Percentiles rank a stretch among this genome's conserved stretches.
phyloP scores from a whole-genome alignment of 441 rosid species.

The Geranium incanum region DNA sequence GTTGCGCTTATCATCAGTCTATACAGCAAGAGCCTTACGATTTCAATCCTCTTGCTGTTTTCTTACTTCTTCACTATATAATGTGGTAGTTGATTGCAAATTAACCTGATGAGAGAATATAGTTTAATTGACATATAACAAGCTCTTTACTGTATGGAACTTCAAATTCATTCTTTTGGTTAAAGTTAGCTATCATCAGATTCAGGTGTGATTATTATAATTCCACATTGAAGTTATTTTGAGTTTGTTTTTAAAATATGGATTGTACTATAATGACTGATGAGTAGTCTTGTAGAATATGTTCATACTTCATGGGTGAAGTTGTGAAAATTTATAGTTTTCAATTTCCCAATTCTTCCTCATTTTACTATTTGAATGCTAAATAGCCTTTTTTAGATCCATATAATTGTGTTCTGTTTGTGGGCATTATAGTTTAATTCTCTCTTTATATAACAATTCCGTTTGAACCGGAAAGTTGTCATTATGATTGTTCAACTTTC shows the following conservation, averaged over 20 bases:
- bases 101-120: not conserved
- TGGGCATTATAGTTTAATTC: not conserved
- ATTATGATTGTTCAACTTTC: not conserved
- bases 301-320: not conserved
- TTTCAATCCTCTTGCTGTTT: not conserved
- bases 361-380: not conserved
- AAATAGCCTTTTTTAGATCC: not conserved
- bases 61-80: not conserved
- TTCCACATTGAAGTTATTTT: not conserved
- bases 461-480: not conserved
- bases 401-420: not conserved
- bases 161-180: not conserved
- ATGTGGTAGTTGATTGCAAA: not conserved
- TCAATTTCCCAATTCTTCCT: not conserved
- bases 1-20: slow-evolving; percentile 13
- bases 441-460: not conserved
- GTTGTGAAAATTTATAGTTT: not conserved
- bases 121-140: not conserved
- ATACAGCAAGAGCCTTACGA: not conserved
- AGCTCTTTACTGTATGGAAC: not conserved
- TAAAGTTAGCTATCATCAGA: not conserved
- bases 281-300: not conserved
- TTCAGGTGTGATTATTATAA: not conserved
- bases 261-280: not conserved
- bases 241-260: not conserved